These are phyloP conservation scores for Stephania japonica DNA, from an alignment of 164 flowering plant genomes.

Conservation along the genomic window DNA sequence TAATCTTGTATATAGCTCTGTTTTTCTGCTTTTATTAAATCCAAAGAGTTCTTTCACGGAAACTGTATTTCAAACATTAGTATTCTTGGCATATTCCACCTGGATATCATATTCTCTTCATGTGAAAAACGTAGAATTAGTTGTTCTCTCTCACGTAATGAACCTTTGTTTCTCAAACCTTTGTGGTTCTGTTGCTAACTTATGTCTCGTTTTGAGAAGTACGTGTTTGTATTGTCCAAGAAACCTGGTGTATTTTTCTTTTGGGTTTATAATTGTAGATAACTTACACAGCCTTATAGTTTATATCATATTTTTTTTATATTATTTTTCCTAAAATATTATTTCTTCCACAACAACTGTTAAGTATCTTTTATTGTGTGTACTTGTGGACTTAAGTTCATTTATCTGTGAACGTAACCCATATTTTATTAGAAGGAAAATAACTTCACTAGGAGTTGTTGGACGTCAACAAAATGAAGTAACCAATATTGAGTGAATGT, in stretches of 20 bases:
- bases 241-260: neutral
- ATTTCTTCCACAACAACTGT: neutral
- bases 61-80: neutral
- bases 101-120: neutral
- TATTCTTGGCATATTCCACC: no score
- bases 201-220: neutral
- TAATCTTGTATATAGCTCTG: neutral
- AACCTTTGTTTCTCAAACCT: neutral
- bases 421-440: no score
- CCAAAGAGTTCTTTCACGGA: neutral
- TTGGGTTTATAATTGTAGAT: no score
- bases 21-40: neutral
- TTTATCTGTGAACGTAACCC: neutral
- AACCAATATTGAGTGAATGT: conserved; percentile 3
- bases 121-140: neutral
- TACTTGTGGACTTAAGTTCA: neutral
- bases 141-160: neutral
- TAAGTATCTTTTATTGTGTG: neutral
- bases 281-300: no score
- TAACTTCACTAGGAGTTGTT: neutral
- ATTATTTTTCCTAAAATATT: neutral
- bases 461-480: neutral
- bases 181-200: neutral
- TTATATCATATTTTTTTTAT: neutral
- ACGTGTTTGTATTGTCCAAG: neutral